phyloP scores from a whole-genome alignment of 306 rosid genomes.

The Prinsepia uniflora region DNA sequence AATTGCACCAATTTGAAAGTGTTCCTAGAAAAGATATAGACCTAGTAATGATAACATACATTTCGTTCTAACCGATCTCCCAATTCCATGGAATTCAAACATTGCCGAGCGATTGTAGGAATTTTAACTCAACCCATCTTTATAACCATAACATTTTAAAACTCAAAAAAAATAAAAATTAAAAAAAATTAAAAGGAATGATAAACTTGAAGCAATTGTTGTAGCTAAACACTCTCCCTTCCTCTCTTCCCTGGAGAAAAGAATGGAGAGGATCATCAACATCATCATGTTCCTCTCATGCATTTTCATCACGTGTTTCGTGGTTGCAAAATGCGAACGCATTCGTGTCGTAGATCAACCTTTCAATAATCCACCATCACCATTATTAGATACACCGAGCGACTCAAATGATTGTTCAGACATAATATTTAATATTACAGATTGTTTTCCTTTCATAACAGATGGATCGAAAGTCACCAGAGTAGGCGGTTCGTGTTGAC shows the following conservation, averaged over 20 bases:
- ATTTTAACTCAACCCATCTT: background rate
- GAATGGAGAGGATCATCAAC: slow-evolving; percentile 5
- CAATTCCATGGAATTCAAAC: slow-evolving; percentile 8
- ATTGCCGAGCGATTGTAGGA: slow-evolving; percentile 8
- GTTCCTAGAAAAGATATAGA: background rate
- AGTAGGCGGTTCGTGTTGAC: slow-evolving; percentile 18
- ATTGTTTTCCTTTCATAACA: slow-evolving; percentile 22
- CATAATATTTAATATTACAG: background rate
- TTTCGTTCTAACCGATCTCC: background rate
- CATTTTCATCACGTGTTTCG: slow-evolving; percentile 10
- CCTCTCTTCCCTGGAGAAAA: background rate
- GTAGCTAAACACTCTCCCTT: background rate
- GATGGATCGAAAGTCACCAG: background rate
- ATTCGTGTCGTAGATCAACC: slow-evolving; percentile 1
- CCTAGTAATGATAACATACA: background rate
- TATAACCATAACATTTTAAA: background rate
- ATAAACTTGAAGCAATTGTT: background rate
- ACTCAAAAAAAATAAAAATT: background rate
- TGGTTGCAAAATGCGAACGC: slow-evolving; percentile 2
- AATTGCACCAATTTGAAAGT: background rate
- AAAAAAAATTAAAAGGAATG: background rate
- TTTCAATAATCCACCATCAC: background rate
- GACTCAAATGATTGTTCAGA: slow-evolving; percentile 3
- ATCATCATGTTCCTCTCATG: background rate
- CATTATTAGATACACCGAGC: background rate